These are phyloP conservation scores for Cladosporium cucumerinum DNA, from an alignment of 2,329 filamentous ascomycete species.

Conservation along the genomic window DNA sequence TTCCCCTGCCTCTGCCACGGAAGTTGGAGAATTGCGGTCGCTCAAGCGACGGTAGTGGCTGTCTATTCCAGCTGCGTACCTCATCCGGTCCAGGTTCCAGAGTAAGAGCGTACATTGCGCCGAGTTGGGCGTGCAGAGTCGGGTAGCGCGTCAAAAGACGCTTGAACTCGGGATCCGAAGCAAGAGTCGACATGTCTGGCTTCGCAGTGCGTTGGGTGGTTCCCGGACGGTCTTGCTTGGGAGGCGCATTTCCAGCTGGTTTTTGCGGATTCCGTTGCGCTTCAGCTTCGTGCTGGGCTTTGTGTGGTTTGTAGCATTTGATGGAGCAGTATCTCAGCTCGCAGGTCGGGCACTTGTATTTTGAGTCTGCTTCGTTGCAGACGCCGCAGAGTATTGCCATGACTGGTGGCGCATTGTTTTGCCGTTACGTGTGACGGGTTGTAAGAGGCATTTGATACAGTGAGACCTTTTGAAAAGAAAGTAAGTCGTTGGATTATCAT, in stretches of 20 bases:
- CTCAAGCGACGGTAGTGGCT: slow-evolving; percentile 21
- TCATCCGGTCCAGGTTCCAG: slow-evolving; percentile 36
- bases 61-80: slow-evolving; percentile 26
- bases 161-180: slow-evolving; percentile 32
- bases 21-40: slow-evolving; percentile 4
- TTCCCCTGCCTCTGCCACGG: slow-evolving; percentile 23
- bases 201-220: slow-evolving; percentile 26
- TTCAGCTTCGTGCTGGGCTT: slow-evolving; percentile 29
- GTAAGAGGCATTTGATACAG: neutral
- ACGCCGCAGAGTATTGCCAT: slow-evolving; percentile 43
- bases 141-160: slow-evolving; percentile 36
- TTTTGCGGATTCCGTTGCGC: neutral
- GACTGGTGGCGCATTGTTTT: slow-evolving; percentile 18
- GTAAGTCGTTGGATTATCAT: no score
- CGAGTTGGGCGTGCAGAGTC: slow-evolving; percentile 33
- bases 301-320: slow-evolving; percentile 39
- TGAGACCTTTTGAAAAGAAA: no score
- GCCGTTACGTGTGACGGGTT: neutral
- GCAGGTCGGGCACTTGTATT: slow-evolving; percentile 51
- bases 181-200: slow-evolving; percentile 32
- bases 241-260: slow-evolving; percentile 1
- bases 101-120: slow-evolving; percentile 34
- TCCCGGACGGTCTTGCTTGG: slow-evolving; percentile 22
- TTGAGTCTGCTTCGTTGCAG: slow-evolving; percentile 43
- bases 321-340: slow-evolving; percentile 44